Percentiles rank a stretch among this genome's conserved stretches.
These are phyloP conservation scores for Talaromyces sp. DNA, from an alignment of 2,329 filamentous ascomycete species.

Conservation along the genomic window DNA sequence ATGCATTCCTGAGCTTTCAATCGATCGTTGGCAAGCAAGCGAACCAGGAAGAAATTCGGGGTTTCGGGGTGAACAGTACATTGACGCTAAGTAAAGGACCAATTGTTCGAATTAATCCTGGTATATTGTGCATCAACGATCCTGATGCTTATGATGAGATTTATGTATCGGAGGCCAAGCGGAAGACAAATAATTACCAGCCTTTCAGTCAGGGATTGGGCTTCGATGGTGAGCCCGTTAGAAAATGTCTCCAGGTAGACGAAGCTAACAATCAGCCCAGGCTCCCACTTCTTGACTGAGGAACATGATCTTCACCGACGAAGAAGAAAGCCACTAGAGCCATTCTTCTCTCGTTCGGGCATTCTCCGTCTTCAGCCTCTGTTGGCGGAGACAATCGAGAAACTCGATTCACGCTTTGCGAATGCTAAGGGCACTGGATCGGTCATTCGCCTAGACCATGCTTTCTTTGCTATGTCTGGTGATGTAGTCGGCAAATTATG, in stretches of 20 bases:
- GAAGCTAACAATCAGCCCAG: constrained; percentile 4
- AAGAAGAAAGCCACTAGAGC: constrained; percentile 23
- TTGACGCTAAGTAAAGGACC: constrained; percentile 18
- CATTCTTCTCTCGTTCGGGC: constrained; percentile 22
- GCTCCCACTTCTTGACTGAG: constrained; percentile 20
- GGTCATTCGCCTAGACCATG: constrained; percentile 25
- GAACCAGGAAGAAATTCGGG: background rate
- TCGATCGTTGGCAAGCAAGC: background rate
- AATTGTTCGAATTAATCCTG: constrained; percentile 24
- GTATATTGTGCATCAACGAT: constrained; percentile 22
- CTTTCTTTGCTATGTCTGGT: constrained; percentile 26
- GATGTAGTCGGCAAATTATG: constrained; percentile 28
- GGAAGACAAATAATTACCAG: constrained; percentile 21
- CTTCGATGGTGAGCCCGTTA: constrained; percentile 17
- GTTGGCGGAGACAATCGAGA: constrained; percentile 17
- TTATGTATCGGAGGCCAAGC: constrained; percentile 19
- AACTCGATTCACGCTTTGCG: constrained; percentile 15
- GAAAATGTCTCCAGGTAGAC: too few species aligned
- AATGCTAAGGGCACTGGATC: constrained; percentile 19
- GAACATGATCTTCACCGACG: constrained; percentile 26
- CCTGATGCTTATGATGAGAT: constrained; percentile 19
- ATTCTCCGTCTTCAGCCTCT: constrained; percentile 15
- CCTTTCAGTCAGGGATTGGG: constrained; percentile 19
- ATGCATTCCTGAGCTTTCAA: background rate
- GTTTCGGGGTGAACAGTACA: background rate